Evolutionary conservation across 164 flowering plant species (phyloP).

Genomic region (Aristolochia californica): DNA sequence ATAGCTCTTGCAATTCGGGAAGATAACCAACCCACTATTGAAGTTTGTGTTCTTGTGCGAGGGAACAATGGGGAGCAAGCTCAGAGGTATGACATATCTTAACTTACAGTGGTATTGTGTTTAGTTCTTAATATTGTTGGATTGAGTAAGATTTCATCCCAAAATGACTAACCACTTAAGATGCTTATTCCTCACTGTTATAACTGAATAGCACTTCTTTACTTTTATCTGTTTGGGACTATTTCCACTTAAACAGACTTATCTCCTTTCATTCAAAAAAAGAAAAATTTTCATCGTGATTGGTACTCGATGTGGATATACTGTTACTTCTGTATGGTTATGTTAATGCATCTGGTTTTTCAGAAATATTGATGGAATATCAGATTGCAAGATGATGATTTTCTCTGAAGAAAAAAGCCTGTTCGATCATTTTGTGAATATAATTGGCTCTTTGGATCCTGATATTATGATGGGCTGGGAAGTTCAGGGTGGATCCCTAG

Average conservation of each 20-base stretch:
- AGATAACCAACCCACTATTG: slow-evolving; percentile 36
- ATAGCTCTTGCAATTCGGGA: slow-evolving; percentile 60
- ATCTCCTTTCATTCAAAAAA: too few species aligned
- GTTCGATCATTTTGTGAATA: slow-evolving; percentile 40
- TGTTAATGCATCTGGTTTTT: slow-evolving; percentile 3
- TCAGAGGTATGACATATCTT: slow-evolving; percentile 12
- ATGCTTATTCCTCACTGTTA: too few species aligned
- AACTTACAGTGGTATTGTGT: not conserved
- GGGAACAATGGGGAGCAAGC: slow-evolving; percentile 13
- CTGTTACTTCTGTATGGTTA: not conserved
- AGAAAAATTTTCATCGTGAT: too few species aligned
- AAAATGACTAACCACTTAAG: too few species aligned
- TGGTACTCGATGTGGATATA: too few species aligned
- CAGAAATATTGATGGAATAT: slow-evolving; percentile 61
- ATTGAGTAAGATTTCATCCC: too few species aligned
- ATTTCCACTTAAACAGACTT: too few species aligned
- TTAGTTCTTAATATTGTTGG: too few species aligned
- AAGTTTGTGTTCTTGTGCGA: slow-evolving; percentile 46
- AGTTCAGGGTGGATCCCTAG: slow-evolving; percentile 83
- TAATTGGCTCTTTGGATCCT: slow-evolving; percentile 57
- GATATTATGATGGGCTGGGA: slow-evolving; percentile 98
- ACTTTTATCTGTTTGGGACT: too few species aligned
- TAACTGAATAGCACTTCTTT: too few species aligned
- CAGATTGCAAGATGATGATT: slow-evolving; percentile 39
- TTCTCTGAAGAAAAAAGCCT: slow-evolving; percentile 52